Evolutionary conservation across 352 stramenopile genomes (phyloP), one percentile per base, ranked within the genome.

Genomic region (Globisporangium alternatum): DNA sequence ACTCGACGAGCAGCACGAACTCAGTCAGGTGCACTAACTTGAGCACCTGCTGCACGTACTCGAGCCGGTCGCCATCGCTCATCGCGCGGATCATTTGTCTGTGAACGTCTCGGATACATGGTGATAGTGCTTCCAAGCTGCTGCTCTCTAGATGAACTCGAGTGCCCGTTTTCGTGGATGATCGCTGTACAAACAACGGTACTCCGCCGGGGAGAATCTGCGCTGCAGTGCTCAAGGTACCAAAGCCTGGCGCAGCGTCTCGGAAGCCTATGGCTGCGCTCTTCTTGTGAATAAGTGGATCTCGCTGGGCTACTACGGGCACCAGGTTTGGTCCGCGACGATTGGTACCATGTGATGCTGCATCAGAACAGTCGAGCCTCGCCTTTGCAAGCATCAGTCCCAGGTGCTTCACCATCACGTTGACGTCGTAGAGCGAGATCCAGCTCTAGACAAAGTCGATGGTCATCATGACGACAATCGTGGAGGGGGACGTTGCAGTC

Each of bases 1-100:
- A 70, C 45, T 69, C 66, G 25, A 68, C 43, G 6, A 76, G 45
- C 4, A 76, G 44, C 10, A 73, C 35, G 51, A 66, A 76, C 51
- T 76, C 66, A 5, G 60, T 60, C 39, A 73, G 41, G 44, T 70
- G 30, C 5, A 72, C 45, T 0, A 70, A 10, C 10, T 60, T 2
- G 13, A 68, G 44, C 25, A 45, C 22, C 9, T 60, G 21, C 12
- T 49, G 56, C 1, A 53, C 63, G 35, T 65, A 58, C 25, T 41
- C 28, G 19, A 44, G 37, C 5, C 54, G 45, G 3, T 57, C 35
- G 6, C 35, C 28, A 5, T 60, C 33, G 22, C 55, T 43, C 63
- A 57, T 45, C 5, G n/a, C 39, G 0, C 33, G 5, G n/a, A 71
- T 2, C 17, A 6, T n/a, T 55, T 39, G 33, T 30, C 37, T 44